Percentiles rank a stretch among this genome's conserved stretches.
These are phyloP conservation scores for Hansfordia pulvinata DNA, from an alignment of 2,329 filamentous ascomycete genomes.

Conservation along the genomic window DNA sequence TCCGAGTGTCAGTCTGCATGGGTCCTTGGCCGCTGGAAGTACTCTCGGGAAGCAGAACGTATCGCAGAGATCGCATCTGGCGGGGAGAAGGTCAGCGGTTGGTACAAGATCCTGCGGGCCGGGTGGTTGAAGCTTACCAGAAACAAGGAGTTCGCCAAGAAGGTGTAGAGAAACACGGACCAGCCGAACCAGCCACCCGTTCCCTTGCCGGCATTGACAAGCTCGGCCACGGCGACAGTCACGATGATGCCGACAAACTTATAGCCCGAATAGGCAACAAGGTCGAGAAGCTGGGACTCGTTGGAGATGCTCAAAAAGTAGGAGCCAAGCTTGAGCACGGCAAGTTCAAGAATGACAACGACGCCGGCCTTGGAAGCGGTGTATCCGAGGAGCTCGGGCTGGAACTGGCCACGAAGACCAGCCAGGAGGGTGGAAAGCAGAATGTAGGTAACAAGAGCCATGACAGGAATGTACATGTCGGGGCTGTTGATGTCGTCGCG, in stretches of 20 bases:
- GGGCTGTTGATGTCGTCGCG: slow-evolving; percentile 94
- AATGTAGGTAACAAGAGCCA: slow-evolving; percentile 97
- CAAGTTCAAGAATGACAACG: slow-evolving; percentile 75
- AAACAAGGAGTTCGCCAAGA: slow-evolving; percentile 89
- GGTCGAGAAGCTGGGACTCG: slow-evolving; percentile 81
- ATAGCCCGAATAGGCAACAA: slow-evolving; percentile 94
- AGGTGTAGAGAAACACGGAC: slow-evolving; percentile 82
- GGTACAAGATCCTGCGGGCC: neutral
- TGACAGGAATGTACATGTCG: slow-evolving; percentile 98
- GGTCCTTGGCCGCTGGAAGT: slow-evolving; percentile 49
- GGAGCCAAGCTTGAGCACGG: slow-evolving; percentile 82
- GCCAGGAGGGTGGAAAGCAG: slow-evolving; percentile 84
- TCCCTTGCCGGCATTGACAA: slow-evolving; percentile 64
- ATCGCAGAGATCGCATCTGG: slow-evolving; percentile 86
- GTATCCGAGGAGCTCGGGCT: slow-evolving; percentile 83
- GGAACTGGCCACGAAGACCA: slow-evolving; percentile 79
- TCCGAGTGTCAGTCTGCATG: slow-evolving; percentile 60
- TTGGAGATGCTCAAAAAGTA: slow-evolving; percentile 91
- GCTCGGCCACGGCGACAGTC: slow-evolving; percentile 68
- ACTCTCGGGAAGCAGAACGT: slow-evolving; percentile 83
- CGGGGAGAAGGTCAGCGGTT: slow-evolving; percentile 7
- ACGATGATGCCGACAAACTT: slow-evolving; percentile 97
- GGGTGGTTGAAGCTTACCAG: slow-evolving; percentile 46
- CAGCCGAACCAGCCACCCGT: slow-evolving; percentile 84
- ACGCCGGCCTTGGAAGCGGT: slow-evolving; percentile 75